Percentiles rank a stretch among this genome's conserved stretches.
Evolutionary conservation across 2,329 filamentous ascomycete genomes (phyloP).

Genomic region (Exophiala aquamarina): DNA sequence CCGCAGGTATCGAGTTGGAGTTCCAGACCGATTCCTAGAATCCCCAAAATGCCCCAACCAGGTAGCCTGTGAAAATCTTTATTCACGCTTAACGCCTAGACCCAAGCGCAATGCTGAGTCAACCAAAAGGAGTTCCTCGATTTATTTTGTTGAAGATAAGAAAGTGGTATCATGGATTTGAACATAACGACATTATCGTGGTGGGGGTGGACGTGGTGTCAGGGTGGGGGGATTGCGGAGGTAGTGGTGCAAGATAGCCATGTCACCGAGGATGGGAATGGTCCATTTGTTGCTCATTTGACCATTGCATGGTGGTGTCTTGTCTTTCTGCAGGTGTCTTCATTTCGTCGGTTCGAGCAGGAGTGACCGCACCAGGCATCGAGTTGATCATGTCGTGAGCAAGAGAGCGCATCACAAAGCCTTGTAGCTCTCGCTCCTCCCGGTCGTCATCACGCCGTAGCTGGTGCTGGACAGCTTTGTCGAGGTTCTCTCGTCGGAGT

Average conservation of each 20-base stretch:
- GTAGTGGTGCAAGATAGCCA: neutral
- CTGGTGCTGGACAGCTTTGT: slow-evolving; percentile 71
- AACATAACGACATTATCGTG: slow-evolving; percentile 17
- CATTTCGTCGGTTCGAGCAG: slow-evolving; percentile 36
- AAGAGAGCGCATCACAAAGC: slow-evolving; percentile 46
- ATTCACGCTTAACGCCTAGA: slow-evolving; percentile 7
- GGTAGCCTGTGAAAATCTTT: too few relatives aligned
- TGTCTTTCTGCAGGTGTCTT: slow-evolving; percentile 40
- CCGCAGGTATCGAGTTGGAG: too few relatives aligned
- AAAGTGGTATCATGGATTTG: slow-evolving; percentile 19
- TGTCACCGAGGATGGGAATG: slow-evolving; percentile 10
- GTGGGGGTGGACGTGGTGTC: neutral
- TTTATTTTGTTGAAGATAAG: slow-evolving; percentile 3
- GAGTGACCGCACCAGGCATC: slow-evolving; percentile 33
- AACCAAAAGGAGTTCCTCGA: slow-evolving; percentile 9
- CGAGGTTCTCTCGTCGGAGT: slow-evolving; percentile 77
- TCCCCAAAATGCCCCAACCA: too few relatives aligned
- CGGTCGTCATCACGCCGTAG: slow-evolving; percentile 49
- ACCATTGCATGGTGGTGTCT: slow-evolving; percentile 19
- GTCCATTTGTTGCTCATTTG: slow-evolving; percentile 16
- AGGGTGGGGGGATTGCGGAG: neutral
- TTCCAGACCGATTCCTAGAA: too few relatives aligned
- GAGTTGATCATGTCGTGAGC: slow-evolving; percentile 46
- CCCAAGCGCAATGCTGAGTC: slow-evolving; percentile 9
- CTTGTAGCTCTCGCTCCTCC: slow-evolving; percentile 48